Base-by-base conservation (phyloP, 352 stramenopile species). In the Pythium dissimile region DNA sequence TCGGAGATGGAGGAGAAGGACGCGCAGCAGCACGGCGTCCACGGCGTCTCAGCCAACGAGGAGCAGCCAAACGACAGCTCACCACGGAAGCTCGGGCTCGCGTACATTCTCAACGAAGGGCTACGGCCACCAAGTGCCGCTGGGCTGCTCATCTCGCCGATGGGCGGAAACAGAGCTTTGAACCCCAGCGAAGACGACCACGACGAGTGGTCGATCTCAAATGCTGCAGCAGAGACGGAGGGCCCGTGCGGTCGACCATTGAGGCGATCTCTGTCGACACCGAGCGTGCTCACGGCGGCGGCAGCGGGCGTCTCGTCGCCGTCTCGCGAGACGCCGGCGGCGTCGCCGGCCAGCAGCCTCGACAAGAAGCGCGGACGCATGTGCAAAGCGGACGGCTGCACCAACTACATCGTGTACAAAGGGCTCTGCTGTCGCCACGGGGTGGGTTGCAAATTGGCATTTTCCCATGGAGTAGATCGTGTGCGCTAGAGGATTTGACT, bases 391-490 rank as follows among this genome's bases (percentile, higher is more conserved):
- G 64, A 66, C 13, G 64, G 62, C 30, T 80, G 71, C 32, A 31
- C 59, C 16, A 73, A 73, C 37, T 80, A 80, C 46, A 75, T 73
- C 39, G 64, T 79, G 12, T 59, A 74, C 49, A 64, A 66, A 23
- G 71, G 71, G 1, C 65, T 70, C 23, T 80, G 71, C 54, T 75
- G 67, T 20, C 67, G 68, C 28, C 72, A 80, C 24, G 71, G 71
- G 38, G 71, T 80, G 43, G 31, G 58, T 54, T 44, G 28, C 31
- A n/a, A 9, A n/a, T n/a, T n/a, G n/a, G n/a, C n/a, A 23, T 20
- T 31, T n/a, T 47, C 18, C 5, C 6, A n/a, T 37, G 15, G 12
- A 12, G 11, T 20, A 5, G 35, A 12, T 23, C 13, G 37, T 11
- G 26, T n/a, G n/a, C n/a, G n/a, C 6, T 42, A 8, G 20, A 27